Evolutionary conservation across 805 yeast species (phyloP), one percentile per base, ranked within the genome.

Genomic region (Myxozyma vanderwaltii): DNA sequence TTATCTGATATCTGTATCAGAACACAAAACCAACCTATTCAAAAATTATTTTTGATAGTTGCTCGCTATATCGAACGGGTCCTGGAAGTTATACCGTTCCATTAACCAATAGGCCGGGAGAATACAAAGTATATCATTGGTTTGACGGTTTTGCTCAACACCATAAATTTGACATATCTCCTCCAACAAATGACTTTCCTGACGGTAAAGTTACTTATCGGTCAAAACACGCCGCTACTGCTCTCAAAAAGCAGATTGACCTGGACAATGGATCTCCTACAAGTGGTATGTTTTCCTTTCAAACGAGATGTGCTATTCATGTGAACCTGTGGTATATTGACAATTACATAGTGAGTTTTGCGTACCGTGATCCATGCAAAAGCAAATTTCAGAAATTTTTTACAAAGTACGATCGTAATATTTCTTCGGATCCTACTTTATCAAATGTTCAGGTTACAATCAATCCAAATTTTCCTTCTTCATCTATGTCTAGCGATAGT

Each of bases 81-180:
- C 58, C 58, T 2, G 58, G 58, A 12, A 45, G 52, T 36, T 54
- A 54, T 35, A 47, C 51, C n/a, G 58, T 54, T 4, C 58, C 58
- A 33, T 35, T 47, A 26, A 41, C 45, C 36, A 46, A 46, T 10
- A 47, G 47, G 17, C 56, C 56, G 15, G 31, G 36, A 15, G 29
- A 35, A n/a, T 54, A 19, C 47, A 54, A 54, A n/a, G 35, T 54
- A 10, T 38, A 29, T 29, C 58, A 54, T 33, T 54, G 58, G 58
- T 54, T 54, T 24, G 58, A 54, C 23, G 58, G 58, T 13, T 54
- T 54, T 17, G 36, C 52, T 1, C 58, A 54, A 21, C 19, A 17
- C 21, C 58, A 54, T 45, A 46, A 47, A 17, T 54, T 54, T 27
- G 48, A 54, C 12, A 21, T 54, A 8, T 17, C 41, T n/a, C 53